Percentiles rank a stretch among this genome's conserved stretches.
Evolutionary conservation across 2,329 filamentous ascomycete species (phyloP).

Genomic region (Nemania sp.): DNA sequence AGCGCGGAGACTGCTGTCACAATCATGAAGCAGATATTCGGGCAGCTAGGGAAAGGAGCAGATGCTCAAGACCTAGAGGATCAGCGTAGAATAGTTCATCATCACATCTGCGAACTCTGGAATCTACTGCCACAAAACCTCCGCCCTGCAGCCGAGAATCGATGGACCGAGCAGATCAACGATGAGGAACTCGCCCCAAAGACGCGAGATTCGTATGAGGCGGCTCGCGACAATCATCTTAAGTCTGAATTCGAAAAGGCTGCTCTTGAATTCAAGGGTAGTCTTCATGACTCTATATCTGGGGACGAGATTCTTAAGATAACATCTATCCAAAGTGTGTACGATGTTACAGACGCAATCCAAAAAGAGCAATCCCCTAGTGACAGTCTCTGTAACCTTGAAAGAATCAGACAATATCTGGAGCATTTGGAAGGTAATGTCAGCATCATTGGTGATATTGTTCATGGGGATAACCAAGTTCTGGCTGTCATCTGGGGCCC

Average conservation of each 20-base stretch:
- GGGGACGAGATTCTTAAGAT: conserved; percentile 21
- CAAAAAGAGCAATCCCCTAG: conserved; percentile 38
- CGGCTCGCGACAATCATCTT: not conserved
- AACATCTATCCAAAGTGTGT: conserved; percentile 39
- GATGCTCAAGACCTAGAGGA: not conserved
- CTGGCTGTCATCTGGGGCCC: conserved; percentile 45
- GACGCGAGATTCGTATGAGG: not conserved
- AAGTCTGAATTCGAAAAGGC: not conserved
- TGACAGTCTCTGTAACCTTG: conserved; percentile 36
- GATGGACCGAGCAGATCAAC: not conserved
- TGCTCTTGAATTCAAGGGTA: not conserved
- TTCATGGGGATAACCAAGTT: conserved; percentile 40
- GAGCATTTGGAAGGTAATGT: conserved; percentile 36
- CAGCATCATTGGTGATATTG: conserved; percentile 36
- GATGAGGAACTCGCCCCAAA: not conserved
- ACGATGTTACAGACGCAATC: conserved; percentile 39
- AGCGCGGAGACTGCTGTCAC: not conserved
- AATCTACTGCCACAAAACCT: not conserved
- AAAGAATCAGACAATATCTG: conserved; percentile 39
- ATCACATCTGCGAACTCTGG: not conserved
- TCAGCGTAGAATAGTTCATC: not conserved
- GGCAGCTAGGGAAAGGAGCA: not conserved
- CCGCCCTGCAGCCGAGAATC: not conserved
- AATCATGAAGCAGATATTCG: not conserved
- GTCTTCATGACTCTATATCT: not conserved